These are phyloP conservation scores for Oenanthe javanica DNA, from an alignment of 140 eudicot species.

Conservation along the genomic window DNA sequence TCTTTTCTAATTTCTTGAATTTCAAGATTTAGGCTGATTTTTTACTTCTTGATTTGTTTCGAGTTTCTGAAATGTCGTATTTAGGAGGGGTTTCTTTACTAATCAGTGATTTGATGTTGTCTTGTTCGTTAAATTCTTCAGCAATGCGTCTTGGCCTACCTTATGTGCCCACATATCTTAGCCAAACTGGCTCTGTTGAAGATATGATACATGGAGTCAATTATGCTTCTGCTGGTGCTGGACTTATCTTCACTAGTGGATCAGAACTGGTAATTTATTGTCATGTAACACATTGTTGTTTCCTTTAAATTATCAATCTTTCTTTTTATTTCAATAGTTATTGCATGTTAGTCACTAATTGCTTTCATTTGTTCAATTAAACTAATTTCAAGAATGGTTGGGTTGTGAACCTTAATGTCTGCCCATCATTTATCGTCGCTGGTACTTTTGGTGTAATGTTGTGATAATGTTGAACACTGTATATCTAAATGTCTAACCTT, in stretches of 20 bases:
- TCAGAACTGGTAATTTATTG: slow-evolving; percentile 60
- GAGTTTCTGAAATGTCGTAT: neutral
- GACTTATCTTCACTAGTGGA: slow-evolving; percentile 88
- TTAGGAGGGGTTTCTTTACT: no score
- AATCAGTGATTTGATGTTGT: neutral
- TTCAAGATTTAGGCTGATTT: neutral
- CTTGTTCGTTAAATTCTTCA: slow-evolving; percentile 22
- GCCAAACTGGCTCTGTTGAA: slow-evolving; percentile 47
- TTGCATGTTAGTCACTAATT: no score
- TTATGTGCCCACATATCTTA: slow-evolving; percentile 69
- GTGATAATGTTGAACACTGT: neutral
- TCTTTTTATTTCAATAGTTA: no score
- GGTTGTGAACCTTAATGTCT: no score
- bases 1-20: neutral
- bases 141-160: slow-evolving; percentile 78
- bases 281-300: neutral
- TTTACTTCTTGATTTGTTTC: neutral
- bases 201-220: slow-evolving; percentile 80
- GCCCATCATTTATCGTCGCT: neutral
- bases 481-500: neutral
- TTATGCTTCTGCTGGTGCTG: slow-evolving; percentile 98
- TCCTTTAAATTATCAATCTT: no score
- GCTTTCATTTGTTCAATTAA: no score
- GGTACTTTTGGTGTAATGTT: neutral
- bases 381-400: no score